Base-by-base conservation (phyloP, 2,329 filamentous ascomycete species). In the Fusarium armeniacum region DNA sequence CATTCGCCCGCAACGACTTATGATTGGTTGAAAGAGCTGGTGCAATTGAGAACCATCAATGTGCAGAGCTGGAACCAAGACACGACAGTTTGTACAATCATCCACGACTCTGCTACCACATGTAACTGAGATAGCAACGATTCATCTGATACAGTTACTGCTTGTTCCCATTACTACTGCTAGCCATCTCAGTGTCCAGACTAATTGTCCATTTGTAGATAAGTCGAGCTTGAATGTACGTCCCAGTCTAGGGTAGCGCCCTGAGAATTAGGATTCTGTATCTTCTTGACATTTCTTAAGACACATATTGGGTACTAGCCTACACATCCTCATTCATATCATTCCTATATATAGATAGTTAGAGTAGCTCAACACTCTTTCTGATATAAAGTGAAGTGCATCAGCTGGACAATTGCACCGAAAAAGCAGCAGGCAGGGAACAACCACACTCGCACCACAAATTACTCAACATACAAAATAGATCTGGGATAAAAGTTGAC, bases 1-100 rank as follows among this genome's bases (percentile, higher is more conserved):
- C 58, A 62, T 36, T 62, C 58, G 35, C 41, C 41, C 41, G 13
- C 59, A 33, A 28, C 30, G 58, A 63, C 26, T 52, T 60, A 13
- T 63, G 60, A 62, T 62, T 55, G 55, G 63, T 16, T 49, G 18
- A 33, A 1, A 16, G 0, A 2, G 1, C 0, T 0, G 0, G 0
- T 3, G 4, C n/a, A 36, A 18, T 4, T 5, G 3, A 18, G 0
- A 20, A 7, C 2, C 0, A 15, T 38, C 2, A 13, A 9, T 10
- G 6, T 35, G 20, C 3, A 15, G 2, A 2, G n/a, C 6, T 11
- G 16, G 16, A 26, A 8, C 6, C 15, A 5, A 26, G 22, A 18
- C 36, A 36, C 35, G n/a, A 9, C 36, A 24, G 20, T 22, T 12
- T 20, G 7, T 13, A 8, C 30, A 24, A 33, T 24, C 4, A 18